Conservation (phyloP, 768 basidiomycete species). For the Podaxis rugospora region DNA sequence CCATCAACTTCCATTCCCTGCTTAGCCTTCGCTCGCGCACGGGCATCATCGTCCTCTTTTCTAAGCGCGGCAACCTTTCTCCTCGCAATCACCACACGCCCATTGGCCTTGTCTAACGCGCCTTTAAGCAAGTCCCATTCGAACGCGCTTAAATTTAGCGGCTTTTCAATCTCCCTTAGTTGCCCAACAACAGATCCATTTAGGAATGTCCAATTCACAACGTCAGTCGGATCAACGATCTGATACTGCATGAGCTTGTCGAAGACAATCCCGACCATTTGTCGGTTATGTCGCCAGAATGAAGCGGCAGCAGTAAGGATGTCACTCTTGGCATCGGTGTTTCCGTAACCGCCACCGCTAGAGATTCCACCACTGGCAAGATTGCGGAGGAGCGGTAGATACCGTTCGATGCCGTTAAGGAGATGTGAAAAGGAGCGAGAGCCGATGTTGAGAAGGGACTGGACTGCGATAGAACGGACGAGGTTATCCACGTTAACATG, state of each 20-base stretch:
- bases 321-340: conserved; percentile 58
- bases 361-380: conserved; percentile 48
- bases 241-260: conserved; percentile 99
- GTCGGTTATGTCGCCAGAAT: conserved; percentile 84
- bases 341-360: conserved; percentile 31
- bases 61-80: conserved; percentile 68
- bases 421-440: conserved; percentile 96
- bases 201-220: conserved; percentile 80
- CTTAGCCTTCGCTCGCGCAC: conserved; percentile 68
- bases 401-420: conserved; percentile 95
- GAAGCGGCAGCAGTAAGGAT: conserved; percentile 65
- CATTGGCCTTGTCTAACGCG: conserved; percentile 88
- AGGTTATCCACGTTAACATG: conserved; percentile 58
- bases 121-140: conserved; percentile 86
- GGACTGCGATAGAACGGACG: conserved; percentile 75
- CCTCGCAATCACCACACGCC: conserved; percentile 75
- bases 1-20: conserved; percentile 72
- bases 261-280: conserved; percentile 89
- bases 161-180: conserved; percentile 31
- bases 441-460: conserved; percentile 88
- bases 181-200: conserved; percentile 42
- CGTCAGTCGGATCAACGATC: conserved; percentile 90
- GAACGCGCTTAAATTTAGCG: conserved; percentile 48
- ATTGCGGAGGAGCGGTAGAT: conserved; percentile 69
- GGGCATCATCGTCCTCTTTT: conserved; percentile 86